Percentiles rank a stretch among this genome's conserved stretches.
phyloP scores from a whole-genome alignment of 306 rosid species.

The Abrus precatorius region DNA sequence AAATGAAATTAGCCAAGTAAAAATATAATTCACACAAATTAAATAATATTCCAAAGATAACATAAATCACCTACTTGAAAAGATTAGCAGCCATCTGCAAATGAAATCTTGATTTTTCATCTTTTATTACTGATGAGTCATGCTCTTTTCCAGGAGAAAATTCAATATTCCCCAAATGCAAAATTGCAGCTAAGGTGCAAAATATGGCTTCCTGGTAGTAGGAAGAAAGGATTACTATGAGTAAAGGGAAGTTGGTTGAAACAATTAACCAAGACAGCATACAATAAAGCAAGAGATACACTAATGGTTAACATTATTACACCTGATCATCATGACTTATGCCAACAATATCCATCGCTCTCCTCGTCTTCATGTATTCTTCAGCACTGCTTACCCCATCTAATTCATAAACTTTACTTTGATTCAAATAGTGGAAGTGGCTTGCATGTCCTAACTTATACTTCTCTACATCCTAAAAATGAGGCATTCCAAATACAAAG shows the following conservation, averaged over 20 bases:
- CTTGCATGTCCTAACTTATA: slow-evolving; percentile 77
- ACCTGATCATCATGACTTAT: slow-evolving; percentile 85
- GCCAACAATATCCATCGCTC: slow-evolving; percentile 93
- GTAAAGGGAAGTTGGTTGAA: slow-evolving; percentile 12
- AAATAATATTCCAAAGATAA: slow-evolving; percentile 25
- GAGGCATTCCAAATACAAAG: slow-evolving; percentile 38
- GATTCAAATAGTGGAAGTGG: slow-evolving; percentile 84
- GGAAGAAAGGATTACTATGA: slow-evolving; percentile 17
- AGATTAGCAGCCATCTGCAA: slow-evolving; percentile 78
- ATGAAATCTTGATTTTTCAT: slow-evolving; percentile 77
- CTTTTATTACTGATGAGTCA: slow-evolving; percentile 76
- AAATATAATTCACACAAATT: background rate
- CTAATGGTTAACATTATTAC: slow-evolving; percentile 30
- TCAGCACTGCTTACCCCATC: slow-evolving; percentile 84
- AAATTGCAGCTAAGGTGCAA: slow-evolving; percentile 80
- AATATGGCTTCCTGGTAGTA: slow-evolving; percentile 79
- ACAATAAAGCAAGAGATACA: slow-evolving; percentile 17
- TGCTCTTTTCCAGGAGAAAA: slow-evolving; percentile 95
- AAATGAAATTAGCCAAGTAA: slow-evolving; percentile 6
- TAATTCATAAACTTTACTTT: slow-evolving; percentile 79
- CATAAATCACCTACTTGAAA: slow-evolving; percentile 66
- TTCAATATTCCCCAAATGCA: slow-evolving; percentile 85
- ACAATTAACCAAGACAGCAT: slow-evolving; percentile 5
- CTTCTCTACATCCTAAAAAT: slow-evolving; percentile 79
- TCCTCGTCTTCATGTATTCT: slow-evolving; percentile 78